Evolutionary conservation across 768 basidiomycete species (phyloP).

Genomic region (Pleurotus salmoneostramineus): DNA sequence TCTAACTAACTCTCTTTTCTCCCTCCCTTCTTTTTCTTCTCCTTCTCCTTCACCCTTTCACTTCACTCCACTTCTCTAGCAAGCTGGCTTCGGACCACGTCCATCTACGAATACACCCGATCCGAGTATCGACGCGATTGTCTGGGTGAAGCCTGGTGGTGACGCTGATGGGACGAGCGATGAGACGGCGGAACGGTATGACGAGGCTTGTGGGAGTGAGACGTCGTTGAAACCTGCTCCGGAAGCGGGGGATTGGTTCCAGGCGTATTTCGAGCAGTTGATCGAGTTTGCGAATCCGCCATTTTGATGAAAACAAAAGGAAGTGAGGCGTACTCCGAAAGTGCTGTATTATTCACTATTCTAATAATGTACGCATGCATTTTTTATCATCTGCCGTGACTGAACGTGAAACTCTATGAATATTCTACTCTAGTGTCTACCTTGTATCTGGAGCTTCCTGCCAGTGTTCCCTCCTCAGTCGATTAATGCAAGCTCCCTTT

Average conservation of each 20-base stretch:
- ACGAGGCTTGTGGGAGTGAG: slow-evolving; percentile 18
- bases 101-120: slow-evolving; percentile 26
- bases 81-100: slow-evolving; percentile 29
- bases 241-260: slow-evolving; percentile 34
- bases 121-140: slow-evolving; percentile 28
- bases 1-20: too few species aligned
- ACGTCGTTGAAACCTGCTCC: slow-evolving; percentile 26
- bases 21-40: too few species aligned
- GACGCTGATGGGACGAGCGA: slow-evolving; percentile 36
- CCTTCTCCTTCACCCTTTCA: neutral
- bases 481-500: too few species aligned
- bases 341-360: too few species aligned
- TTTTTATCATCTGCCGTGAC: too few species aligned
- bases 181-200: slow-evolving; percentile 25
- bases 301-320: slow-evolving; percentile 10
- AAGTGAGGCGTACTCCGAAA: too few species aligned
- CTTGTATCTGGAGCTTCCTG: too few species aligned
- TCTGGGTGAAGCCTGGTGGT: slow-evolving; percentile 39
- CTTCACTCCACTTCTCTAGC: neutral
- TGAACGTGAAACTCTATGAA: too few species aligned
- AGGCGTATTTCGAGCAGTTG: slow-evolving; percentile 24
- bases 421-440: too few species aligned
- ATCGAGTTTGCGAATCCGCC: slow-evolving; percentile 23
- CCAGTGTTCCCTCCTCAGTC: too few species aligned
- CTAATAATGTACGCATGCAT: too few species aligned